Evolutionary conservation across 306 rosid species (phyloP).

Genomic region (Dicorynia guianensis): DNA sequence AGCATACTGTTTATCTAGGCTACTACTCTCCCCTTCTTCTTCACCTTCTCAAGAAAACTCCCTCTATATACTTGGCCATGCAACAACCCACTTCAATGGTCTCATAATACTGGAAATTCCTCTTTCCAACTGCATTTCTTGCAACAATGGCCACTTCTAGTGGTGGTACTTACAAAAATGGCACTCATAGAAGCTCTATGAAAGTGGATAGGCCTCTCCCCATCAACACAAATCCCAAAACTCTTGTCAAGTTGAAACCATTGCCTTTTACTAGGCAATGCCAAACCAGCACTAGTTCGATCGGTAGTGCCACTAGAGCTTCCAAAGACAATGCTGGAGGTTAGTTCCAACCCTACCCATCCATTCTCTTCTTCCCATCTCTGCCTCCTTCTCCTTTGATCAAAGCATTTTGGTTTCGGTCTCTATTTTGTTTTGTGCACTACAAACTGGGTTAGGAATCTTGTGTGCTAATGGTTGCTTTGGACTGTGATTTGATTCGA

Average conservation of each 20-base stretch:
- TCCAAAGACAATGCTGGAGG: too few species aligned
- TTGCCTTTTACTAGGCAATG: slow-evolving; percentile 65
- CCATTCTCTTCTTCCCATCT: too few species aligned
- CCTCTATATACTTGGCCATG: background rate
- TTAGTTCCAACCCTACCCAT: too few species aligned
- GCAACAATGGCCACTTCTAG: slow-evolving; percentile 74
- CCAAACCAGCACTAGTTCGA: slow-evolving; percentile 73
- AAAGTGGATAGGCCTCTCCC: slow-evolving; percentile 64
- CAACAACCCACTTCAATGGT: slow-evolving; percentile 40
- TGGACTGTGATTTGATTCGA: too few species aligned
- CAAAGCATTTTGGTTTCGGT: too few species aligned
- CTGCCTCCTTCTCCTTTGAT: too few species aligned
- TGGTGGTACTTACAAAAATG: slow-evolving; percentile 60
- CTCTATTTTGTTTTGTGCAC: too few species aligned
- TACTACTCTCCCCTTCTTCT: background rate
- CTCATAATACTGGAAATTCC: slow-evolving; percentile 31
- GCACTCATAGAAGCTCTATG: slow-evolving; percentile 61
- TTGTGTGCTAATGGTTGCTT: too few species aligned
- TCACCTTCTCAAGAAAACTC: background rate
- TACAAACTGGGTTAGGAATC: too few species aligned
- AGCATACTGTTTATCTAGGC: slow-evolving; percentile 13
- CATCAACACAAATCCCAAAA: slow-evolving; percentile 60
- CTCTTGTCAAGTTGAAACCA: slow-evolving; percentile 67
- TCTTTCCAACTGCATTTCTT: slow-evolving; percentile 1
- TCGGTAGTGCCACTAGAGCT: slow-evolving; percentile 37